Evolutionary conservation across 129 eudicot species (phyloP).

Genomic region (Oenanthe sinensis): DNA sequence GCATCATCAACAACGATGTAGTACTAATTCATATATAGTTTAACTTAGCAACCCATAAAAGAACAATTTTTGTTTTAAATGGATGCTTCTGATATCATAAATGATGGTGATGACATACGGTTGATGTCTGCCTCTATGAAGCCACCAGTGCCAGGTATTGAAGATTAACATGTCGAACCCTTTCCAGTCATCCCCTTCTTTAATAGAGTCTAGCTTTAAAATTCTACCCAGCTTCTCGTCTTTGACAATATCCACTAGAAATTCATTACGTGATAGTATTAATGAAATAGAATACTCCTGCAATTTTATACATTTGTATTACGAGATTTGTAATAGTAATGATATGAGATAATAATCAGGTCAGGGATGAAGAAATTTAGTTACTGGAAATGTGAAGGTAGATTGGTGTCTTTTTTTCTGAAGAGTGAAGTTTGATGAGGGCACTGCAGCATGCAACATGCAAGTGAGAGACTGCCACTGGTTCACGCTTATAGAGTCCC

Average conservation of each 20-base stretch:
- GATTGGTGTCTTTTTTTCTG: conserved; percentile 13
- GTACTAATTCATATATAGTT: neutral
- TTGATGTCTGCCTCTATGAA: conserved; percentile 17
- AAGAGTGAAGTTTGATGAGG: conserved; percentile 19
- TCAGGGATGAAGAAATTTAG: neutral
- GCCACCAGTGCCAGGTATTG: conserved; percentile 57
- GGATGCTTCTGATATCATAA: neutral
- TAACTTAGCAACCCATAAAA: neutral
- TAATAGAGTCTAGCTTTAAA: conserved; percentile 34
- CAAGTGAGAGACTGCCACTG: conserved; percentile 48
- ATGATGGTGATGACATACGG: neutral
- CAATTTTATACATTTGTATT: neutral
- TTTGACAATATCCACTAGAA: conserved; percentile 31
- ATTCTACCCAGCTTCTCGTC: conserved; percentile 21
- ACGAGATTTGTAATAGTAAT: neutral
- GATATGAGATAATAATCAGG: neutral
- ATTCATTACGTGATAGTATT: conserved; percentile 22
- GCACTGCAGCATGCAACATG: conserved; percentile 32
- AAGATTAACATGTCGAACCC: conserved; percentile 39
- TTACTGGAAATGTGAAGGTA: conserved; percentile 29
- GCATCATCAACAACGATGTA: neutral
- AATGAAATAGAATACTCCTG: conserved; percentile 31
- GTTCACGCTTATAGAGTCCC: conserved; percentile 40
- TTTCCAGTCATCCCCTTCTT: conserved; percentile 35
- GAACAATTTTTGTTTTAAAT: neutral